phyloP scores from a whole-genome alignment of 164 flowering plant species.

The Buxus sempervirens region DNA sequence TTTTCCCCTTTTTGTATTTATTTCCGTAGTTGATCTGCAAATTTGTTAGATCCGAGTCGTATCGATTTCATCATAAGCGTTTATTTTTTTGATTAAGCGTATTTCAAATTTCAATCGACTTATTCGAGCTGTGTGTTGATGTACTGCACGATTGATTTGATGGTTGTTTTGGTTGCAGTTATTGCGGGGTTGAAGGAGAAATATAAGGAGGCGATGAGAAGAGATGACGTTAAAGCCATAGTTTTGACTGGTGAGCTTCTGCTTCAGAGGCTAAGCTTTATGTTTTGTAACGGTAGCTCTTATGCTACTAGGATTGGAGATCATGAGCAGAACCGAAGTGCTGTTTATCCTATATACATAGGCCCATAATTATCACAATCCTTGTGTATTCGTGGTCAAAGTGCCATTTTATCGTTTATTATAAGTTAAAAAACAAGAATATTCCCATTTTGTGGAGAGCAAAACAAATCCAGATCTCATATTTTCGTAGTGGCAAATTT shows the following conservation, averaged over 20 bases:
- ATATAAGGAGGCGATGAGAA: slow-evolving; percentile 52
- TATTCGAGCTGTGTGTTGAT: background rate
- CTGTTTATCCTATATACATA: no score
- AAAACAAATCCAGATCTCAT: no score
- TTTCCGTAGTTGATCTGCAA: no score
- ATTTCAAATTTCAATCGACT: no score
- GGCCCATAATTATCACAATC: no score
- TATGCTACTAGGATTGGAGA: no score
- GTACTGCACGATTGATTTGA: background rate
- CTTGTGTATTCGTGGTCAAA: no score
- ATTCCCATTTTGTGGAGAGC: no score
- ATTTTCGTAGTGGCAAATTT: no score
- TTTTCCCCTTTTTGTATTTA: background rate
- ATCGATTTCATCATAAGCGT: background rate
- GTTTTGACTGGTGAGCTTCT: slow-evolving; percentile 56
- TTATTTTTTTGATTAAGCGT: background rate
- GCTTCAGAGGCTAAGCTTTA: background rate
- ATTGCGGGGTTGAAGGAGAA: slow-evolving; percentile 57
- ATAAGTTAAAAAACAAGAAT: no score
- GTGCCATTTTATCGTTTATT: no score
- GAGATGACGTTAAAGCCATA: slow-evolving; percentile 76
- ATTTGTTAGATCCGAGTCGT: background rate
- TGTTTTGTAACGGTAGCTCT: background rate
- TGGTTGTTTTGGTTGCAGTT: slow-evolving; percentile 35
- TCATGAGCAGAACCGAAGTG: no score